Conservation (phyloP, 805 yeast species). For the Yamadazyma nakazawae region DNA sequence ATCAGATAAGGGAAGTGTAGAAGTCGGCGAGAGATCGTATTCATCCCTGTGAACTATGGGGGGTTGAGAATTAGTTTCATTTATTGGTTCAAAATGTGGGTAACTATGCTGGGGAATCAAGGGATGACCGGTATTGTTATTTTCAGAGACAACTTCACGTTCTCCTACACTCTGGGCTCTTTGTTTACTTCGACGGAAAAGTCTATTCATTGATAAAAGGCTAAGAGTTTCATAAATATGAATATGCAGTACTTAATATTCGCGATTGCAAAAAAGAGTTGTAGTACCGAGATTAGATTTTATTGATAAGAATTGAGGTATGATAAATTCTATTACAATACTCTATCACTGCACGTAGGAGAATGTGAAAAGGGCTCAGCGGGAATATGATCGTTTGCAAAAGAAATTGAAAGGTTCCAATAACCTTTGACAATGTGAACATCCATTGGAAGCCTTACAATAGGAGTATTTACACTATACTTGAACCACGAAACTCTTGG, state of each 20-base stretch:
- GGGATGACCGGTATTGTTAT: neutral
- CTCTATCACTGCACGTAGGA: neutral
- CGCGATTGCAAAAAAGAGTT: slow-evolving; percentile 1
- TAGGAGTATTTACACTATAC: neutral
- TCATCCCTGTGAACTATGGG: slow-evolving; percentile 1
- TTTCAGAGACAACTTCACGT: neutral
- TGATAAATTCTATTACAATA: too few species aligned
- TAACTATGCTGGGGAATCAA: neutral
- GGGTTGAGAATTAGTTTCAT: neutral
- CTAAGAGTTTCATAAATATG: neutral
- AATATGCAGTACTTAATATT: neutral
- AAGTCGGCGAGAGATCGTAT: slow-evolving; percentile 10
- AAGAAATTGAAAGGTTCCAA: neutral
- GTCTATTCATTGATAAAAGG: slow-evolving; percentile 1
- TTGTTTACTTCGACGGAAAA: slow-evolving; percentile 1
- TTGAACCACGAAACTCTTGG: neutral
- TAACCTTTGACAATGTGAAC: neutral
- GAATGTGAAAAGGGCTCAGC: neutral
- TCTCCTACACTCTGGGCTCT: neutral
- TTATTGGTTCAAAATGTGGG: neutral
- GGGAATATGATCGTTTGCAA: neutral
- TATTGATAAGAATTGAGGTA: too few species aligned
- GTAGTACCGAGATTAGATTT: too few species aligned
- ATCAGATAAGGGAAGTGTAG: slow-evolving; percentile 26
- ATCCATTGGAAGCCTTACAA: neutral